Evolutionary conservation across 768 basidiomycete genomes (phyloP).

Genomic region (Dendrothele bispora): DNA sequence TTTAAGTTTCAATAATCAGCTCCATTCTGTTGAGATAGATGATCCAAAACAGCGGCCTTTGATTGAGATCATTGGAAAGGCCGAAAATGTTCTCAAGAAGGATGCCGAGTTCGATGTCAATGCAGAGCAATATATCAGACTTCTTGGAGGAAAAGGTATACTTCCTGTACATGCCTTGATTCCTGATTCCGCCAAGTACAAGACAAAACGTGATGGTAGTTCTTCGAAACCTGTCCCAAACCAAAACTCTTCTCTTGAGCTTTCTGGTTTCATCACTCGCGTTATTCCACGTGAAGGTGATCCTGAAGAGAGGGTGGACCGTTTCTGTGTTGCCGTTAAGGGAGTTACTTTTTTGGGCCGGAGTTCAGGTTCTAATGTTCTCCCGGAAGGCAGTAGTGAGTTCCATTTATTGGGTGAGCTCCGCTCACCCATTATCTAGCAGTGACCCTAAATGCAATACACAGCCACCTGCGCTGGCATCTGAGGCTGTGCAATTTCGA

Average conservation of each 20-base stretch:
- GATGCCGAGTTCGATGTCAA: conserved; percentile 1
- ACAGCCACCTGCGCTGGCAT: too few relatives aligned
- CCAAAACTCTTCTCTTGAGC: background rate
- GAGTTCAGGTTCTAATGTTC: background rate
- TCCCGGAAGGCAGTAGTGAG: background rate
- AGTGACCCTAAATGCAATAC: too few relatives aligned
- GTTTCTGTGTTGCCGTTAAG: background rate
- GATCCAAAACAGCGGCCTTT: conserved; percentile 3
- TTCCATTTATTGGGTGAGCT: background rate
- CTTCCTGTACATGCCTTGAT: conserved; percentile 4
- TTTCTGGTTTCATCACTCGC: conserved; percentile 3
- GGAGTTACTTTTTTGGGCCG: conserved; percentile 1
- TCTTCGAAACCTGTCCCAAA: conserved; percentile 3
- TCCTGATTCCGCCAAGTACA: conserved; percentile 4
- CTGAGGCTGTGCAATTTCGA: too few relatives aligned
- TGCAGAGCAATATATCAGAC: background rate
- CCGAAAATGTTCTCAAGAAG: conserved; percentile 1
- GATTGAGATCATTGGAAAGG: conserved; percentile 1
- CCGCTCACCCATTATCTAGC: too few relatives aligned
- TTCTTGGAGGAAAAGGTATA: background rate
- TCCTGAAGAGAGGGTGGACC: background rate
- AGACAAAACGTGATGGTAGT: background rate
- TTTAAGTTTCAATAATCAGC: background rate
- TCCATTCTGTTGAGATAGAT: background rate
- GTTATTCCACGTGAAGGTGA: conserved; percentile 1